Base-by-base conservation (phyloP, 805 yeast genomes). In the Ogataea methylovora region DNA sequence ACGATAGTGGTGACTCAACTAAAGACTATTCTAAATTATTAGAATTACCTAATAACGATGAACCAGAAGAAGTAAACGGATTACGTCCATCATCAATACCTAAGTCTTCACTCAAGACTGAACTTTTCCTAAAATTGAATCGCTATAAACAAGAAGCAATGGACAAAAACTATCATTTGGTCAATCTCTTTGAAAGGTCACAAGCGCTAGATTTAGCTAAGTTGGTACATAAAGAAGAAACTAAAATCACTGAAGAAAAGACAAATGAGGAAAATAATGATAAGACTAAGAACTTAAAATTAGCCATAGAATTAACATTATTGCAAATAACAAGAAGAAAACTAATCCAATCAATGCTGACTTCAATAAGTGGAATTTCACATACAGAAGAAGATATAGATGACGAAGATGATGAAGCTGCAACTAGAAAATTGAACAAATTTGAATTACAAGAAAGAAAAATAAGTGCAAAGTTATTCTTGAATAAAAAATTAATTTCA, bases 401-500 rank as follows among this genome's bases (percentile, higher is more conserved):
- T 4, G 32, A 22, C 14, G 30, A 13, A 5, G 29, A 35, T 15
- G 36, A 27, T 8, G 26, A 24, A 21, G 15, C 11, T 3, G 26
- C 12, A 8, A 6, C 33, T 10, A 19, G 19, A 24, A 21, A 17
- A 8, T 16, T 38, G 24, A 34, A 36, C 11, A 33, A 37, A 10
- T 27, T 18, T 8, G 37, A 37, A n/a, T 14, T 27, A 21, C 42
- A 33, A 20, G 43, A 26, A 28, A 40, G 31, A 15, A 37, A 32
- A 30, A 38, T 48, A 12, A 31, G 32, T 22, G 53, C 53, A 48
- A 86, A 85, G 52, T 82, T 56, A 20, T 43, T 43, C 25, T 40
- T 54, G 13, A 54, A 90, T 62, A 69, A 94, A 42, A 76, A 77
- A 48, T 65, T 90, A 40, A 79, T 92, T 28, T 73, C 90, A 17